phyloP scores from a whole-genome alignment of 2,329 filamentous ascomycete species.

The Phyllosticta ampelicida region DNA sequence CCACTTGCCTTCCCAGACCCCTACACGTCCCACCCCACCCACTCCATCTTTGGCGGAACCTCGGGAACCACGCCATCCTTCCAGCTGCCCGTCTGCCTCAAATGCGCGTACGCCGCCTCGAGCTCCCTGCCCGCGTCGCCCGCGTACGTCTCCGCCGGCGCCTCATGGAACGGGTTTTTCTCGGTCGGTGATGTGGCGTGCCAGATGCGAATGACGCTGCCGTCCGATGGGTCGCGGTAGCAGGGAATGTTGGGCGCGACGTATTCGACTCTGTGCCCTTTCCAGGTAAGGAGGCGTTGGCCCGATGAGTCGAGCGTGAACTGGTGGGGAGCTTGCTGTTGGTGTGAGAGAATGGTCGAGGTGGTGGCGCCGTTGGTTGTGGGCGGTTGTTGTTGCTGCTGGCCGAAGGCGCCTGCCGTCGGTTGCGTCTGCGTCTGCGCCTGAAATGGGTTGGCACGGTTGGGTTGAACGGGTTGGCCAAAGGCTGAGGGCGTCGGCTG shows the following conservation, averaged over 20 bases:
- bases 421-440: slow-evolving; percentile 10
- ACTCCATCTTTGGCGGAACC: slow-evolving; percentile 67
- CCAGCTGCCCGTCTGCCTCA: slow-evolving; percentile 57
- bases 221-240: background rate
- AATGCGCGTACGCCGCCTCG: slow-evolving; percentile 52
- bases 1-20: background rate
- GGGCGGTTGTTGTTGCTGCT: slow-evolving; percentile 8
- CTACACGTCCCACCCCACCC: slow-evolving; percentile 22
- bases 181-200: slow-evolving; percentile 51
- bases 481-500: slow-evolving; percentile 16
- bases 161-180: slow-evolving; percentile 47
- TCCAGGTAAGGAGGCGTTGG: slow-evolving; percentile 47
- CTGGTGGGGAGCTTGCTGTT: slow-evolving; percentile 33
- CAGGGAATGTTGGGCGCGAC: slow-evolving; percentile 23
- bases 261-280: slow-evolving; percentile 50
- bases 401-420: slow-evolving; percentile 11
- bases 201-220: slow-evolving; percentile 52
- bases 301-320: slow-evolving; percentile 29
- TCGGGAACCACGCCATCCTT: slow-evolving; percentile 61
- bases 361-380: slow-evolving; percentile 16
- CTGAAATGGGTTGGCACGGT: slow-evolving; percentile 6
- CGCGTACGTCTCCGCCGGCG: slow-evolving; percentile 44
- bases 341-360: slow-evolving; percentile 13
- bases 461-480: slow-evolving; percentile 7
- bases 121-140: slow-evolving; percentile 36